A percentile compares a stretch with the other conserved stretches of the same genome.
phyloP scores from a whole-genome alignment of 345 rosid species.

The Cardiospermum halicacabum region DNA sequence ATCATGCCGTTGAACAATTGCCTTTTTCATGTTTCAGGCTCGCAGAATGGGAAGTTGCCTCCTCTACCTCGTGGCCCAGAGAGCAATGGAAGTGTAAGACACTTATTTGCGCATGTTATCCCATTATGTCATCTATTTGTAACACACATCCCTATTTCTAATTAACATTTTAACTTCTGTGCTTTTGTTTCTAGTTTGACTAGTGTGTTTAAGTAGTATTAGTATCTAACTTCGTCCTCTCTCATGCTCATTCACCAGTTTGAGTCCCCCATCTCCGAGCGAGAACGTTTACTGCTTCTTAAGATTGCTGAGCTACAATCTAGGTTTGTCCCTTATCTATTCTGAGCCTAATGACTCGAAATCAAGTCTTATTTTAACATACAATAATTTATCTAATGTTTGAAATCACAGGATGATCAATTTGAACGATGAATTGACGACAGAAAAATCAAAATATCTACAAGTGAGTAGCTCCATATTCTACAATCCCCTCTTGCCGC shows the following conservation, averaged over 20 bases:
- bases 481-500: neutral
- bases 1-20: constrained; percentile 4
- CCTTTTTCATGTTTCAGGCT: constrained; percentile 37
- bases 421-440: constrained; percentile 66
- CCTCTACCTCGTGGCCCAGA: constrained; percentile 61
- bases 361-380: constrained; percentile 5
- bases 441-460: constrained; percentile 59
- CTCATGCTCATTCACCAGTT: constrained; percentile 39
- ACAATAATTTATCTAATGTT: constrained; percentile 11
- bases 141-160: neutral
- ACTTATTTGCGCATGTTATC: neutral
- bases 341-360: neutral
- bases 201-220: neutral
- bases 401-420: constrained; percentile 52
- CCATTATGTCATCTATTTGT: neutral
- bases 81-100: constrained; percentile 69
- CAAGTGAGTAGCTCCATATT: constrained; percentile 48
- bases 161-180: neutral
- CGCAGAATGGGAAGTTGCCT: constrained; percentile 85
- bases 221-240: neutral
- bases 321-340: constrained; percentile 42
- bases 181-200: neutral
- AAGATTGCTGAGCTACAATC: constrained; percentile 72
- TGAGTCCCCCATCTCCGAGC: constrained; percentile 53
- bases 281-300: constrained; percentile 59